Evolutionary conservation across 1,284 basidiomycete genomes (phyloP).

Genomic region (Schizophyllum commune): DNA sequence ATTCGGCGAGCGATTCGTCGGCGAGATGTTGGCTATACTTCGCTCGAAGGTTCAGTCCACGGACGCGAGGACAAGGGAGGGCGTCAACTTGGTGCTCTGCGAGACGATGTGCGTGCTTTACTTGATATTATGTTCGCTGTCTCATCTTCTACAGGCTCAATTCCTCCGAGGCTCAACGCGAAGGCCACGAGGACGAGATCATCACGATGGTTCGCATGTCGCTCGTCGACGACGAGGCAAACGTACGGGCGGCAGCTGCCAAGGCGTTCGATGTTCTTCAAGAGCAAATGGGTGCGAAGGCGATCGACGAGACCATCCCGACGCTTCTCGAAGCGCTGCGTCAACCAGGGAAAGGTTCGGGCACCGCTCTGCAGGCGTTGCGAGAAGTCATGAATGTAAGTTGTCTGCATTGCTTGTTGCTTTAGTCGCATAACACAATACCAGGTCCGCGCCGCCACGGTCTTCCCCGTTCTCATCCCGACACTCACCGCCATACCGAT

Average conservation of each 20-base stretch:
- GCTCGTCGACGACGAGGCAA: conserved; percentile 82
- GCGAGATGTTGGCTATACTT: conserved; percentile 78
- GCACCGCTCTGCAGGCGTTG: conserved; percentile 90
- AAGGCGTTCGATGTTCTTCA: conserved; percentile 92
- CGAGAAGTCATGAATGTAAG: conserved; percentile 91
- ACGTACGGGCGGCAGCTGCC: conserved; percentile 89
- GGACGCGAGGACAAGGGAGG: conserved; percentile 75
- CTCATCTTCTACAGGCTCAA: conserved; percentile 51
- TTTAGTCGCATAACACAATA: background rate
- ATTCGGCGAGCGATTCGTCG: conserved; percentile 90
- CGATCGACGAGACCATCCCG: conserved; percentile 96
- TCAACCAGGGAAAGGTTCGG: conserved; percentile 84
- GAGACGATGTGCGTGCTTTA: conserved; percentile 70
- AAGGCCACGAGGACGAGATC: conserved; percentile 88
- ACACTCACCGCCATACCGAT: conserved; percentile 88
- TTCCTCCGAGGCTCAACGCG: conserved; percentile 79
- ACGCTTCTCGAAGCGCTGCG: conserved; percentile 90
- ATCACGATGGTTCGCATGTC: conserved; percentile 81
- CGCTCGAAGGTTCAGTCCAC: conserved; percentile 63
- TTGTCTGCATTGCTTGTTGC: conserved; percentile 8
- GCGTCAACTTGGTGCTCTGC: conserved; percentile 82
- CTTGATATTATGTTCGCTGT: background rate
- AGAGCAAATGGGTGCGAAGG: conserved; percentile 82
- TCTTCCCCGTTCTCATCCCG: conserved; percentile 98
- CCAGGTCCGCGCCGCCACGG: conserved; percentile 83